Percentiles rank a stretch among this genome's conserved stretches.
Conservation (phyloP, 805 yeast genomes). For the Saturnispora besseyi region DNA sequence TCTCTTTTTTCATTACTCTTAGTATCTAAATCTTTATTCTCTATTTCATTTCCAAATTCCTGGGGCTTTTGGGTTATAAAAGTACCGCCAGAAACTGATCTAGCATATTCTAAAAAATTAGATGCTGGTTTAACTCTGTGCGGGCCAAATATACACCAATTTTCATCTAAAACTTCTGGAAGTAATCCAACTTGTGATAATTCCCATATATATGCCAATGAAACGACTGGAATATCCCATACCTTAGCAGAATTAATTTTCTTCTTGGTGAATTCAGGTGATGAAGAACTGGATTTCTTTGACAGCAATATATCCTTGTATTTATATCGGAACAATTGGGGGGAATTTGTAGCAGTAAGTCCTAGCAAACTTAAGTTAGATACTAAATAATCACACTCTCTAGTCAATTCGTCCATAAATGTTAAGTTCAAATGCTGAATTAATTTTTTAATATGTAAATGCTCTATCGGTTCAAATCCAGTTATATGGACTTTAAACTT, state of each 20-base stretch:
- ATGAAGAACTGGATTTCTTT: conserved; percentile 12
- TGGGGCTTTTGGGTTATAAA: conserved; percentile 13
- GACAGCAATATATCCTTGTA: conserved; percentile 24
- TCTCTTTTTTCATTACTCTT: not conserved
- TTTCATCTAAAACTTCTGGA: conserved; percentile 36
- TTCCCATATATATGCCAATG: conserved; percentile 48
- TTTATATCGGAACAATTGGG: conserved; percentile 33
- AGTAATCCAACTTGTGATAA: conserved; percentile 29
- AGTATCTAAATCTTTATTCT: not conserved
- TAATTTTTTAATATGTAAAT: conserved; percentile 40
- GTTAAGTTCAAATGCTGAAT: conserved; percentile 45
- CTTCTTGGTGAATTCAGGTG: conserved; percentile 32
- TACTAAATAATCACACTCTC: conserved; percentile 47
- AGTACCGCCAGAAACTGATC: conserved; percentile 16
- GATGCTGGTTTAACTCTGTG: conserved; percentile 16
- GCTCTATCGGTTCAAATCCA: conserved; percentile 26
- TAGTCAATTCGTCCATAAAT: conserved; percentile 39
- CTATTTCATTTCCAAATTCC: not conserved
- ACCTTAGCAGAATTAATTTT: conserved; percentile 51
- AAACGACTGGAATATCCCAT: conserved; percentile 51
- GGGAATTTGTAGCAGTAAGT: conserved; percentile 32
- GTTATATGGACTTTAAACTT: conserved; percentile 27
- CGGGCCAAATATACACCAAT: conserved; percentile 49
- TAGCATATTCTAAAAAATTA: conserved; percentile 18
- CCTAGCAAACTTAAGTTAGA: conserved; percentile 42